phyloP scores from a whole-genome alignment of 805 yeast species.

The Pichia nakasei region DNA sequence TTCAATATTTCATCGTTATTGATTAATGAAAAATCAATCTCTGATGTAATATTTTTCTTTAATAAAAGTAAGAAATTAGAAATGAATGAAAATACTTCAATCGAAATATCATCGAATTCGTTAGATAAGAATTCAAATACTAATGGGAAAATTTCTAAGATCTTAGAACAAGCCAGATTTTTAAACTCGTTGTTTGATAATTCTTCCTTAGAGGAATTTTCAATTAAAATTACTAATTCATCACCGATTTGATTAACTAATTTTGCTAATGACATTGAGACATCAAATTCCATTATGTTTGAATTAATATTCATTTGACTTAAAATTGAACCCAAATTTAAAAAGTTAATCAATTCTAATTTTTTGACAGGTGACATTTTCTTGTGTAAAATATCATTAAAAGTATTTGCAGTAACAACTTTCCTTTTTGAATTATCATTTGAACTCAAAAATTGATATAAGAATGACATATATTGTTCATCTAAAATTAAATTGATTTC shows the following conservation, averaged over 20 bases:
- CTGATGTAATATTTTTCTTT: slow-evolving; percentile 42
- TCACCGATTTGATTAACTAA: slow-evolving; percentile 64
- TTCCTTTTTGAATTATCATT: slow-evolving; percentile 34
- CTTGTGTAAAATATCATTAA: slow-evolving; percentile 46
- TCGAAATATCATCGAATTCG: slow-evolving; percentile 82
- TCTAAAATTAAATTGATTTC: slow-evolving; percentile 68
- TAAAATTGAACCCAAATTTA: slow-evolving; percentile 54
- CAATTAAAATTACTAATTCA: slow-evolving; percentile 66
- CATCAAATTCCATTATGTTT: slow-evolving; percentile 51
- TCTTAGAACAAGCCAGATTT: slow-evolving; percentile 32
- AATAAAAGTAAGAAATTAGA: slow-evolving; percentile 64
- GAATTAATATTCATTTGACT: slow-evolving; percentile 29
- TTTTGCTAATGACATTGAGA: slow-evolving; percentile 63
- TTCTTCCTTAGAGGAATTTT: slow-evolving; percentile 32
- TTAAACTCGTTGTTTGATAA: slow-evolving; percentile 31
- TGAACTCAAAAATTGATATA: slow-evolving; percentile 45
- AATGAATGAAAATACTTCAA: slow-evolving; percentile 74
- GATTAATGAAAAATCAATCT: slow-evolving; percentile 23
- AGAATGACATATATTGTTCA: slow-evolving; percentile 44
- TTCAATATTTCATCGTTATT: slow-evolving; percentile 43
- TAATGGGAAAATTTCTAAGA: slow-evolving; percentile 62
- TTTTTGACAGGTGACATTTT: slow-evolving; percentile 51
- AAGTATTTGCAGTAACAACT: slow-evolving; percentile 47
- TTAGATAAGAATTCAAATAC: slow-evolving; percentile 63
- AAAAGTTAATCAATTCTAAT: slow-evolving; percentile 55